Percentiles rank a stretch among this genome's conserved stretches.
Conservation (phyloP, 495 filamentous ascomycete species). For the Collariella sp. region DNA sequence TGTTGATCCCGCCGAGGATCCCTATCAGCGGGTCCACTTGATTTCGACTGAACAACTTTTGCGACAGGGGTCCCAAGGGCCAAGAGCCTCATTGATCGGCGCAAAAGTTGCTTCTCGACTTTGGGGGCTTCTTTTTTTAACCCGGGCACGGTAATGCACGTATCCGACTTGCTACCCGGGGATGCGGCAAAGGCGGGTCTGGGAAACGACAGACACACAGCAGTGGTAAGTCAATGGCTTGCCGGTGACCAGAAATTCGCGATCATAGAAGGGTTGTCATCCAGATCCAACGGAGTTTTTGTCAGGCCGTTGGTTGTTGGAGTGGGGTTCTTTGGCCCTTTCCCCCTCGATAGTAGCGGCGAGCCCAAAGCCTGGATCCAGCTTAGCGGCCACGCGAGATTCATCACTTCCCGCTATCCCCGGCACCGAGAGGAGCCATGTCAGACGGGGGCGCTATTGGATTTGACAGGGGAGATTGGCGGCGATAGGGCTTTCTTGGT, state of each 20-base stretch:
- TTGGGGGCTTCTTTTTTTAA: background rate
- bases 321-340: background rate
- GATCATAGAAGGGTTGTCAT: no score
- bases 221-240: background rate
- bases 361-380: background rate
- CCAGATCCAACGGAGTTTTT: no score
- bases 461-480: background rate
- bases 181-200: no score
- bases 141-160: background rate
- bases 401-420: background rate
- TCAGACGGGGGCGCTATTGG: conserved; percentile 8
- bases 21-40: background rate
- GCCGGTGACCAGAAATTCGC: no score
- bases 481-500: background rate
- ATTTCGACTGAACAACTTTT: background rate
- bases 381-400: background rate
- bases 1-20: background rate
- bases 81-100: conserved; percentile 11
- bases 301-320: no score
- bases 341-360: background rate
- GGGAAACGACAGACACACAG: background rate
- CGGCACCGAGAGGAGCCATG: conserved; percentile 7
- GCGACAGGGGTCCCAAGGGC: conserved; percentile 1
- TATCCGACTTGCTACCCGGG: no score
- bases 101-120: background rate